These are phyloP conservation scores for Mortierella sp. DNA, from an alignment of 371 early-diverging fungal species.

Conservation along the genomic window DNA sequence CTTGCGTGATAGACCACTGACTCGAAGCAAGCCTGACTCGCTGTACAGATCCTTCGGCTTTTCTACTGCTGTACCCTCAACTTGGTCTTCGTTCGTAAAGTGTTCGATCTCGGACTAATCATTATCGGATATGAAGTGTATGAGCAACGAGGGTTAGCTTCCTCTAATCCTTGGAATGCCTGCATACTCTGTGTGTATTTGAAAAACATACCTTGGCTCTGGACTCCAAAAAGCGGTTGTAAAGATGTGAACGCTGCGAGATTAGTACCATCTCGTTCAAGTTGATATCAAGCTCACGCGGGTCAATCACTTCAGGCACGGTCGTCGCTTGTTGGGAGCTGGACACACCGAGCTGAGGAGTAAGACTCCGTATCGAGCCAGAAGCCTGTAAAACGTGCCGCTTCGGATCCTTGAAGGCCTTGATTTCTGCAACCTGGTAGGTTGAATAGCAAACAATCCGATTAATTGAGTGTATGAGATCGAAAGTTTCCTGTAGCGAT, in stretches of 20 bases:
- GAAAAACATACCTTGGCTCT: constrained; percentile 59
- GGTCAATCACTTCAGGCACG: constrained; percentile 64
- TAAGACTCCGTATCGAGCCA: constrained; percentile 36
- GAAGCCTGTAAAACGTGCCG: constrained; percentile 1
- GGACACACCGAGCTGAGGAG: constrained; percentile 41
- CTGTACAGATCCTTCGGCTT: constrained; percentile 60
- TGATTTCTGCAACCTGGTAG: constrained; percentile 46
- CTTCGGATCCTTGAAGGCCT: constrained; percentile 42
- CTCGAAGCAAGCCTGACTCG: constrained; percentile 59
- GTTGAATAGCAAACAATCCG: neutral
- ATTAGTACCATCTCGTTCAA: constrained; percentile 84
- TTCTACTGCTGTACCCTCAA: constrained; percentile 12
- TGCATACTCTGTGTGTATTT: neutral
- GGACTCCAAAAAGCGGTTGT: constrained; percentile 79
- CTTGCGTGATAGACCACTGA: constrained; percentile 69
- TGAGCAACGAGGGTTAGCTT: no score
- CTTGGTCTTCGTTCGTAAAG: constrained; percentile 15
- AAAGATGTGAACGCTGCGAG: constrained; percentile 79
- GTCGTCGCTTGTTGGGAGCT: constrained; percentile 35
- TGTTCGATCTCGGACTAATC: constrained; percentile 55
- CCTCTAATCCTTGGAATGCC: neutral
- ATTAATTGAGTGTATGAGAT: no score
- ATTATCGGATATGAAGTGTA: no score
- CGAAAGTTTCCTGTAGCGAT: neutral
- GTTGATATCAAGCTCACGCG: constrained; percentile 78